phyloP scores from a whole-genome alignment of 2,329 filamentous ascomycete genomes.

The Alternaria rosae region DNA sequence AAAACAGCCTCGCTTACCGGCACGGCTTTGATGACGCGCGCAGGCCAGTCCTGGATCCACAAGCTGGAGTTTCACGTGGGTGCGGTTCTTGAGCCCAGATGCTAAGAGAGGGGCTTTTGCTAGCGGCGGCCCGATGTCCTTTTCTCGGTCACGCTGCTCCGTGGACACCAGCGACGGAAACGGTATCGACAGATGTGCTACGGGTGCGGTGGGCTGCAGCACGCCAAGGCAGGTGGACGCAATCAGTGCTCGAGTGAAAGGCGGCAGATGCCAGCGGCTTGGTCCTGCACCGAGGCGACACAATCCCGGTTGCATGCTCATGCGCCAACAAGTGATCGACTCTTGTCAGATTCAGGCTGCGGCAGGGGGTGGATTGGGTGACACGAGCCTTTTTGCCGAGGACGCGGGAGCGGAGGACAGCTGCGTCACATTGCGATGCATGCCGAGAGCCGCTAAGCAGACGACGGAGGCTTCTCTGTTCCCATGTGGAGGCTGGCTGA shows the following conservation, averaged over 20 bases:
- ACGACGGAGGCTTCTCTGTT: slow-evolving; percentile 40
- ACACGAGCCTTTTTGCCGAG: slow-evolving; percentile 42
- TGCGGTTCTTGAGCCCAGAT: slow-evolving; percentile 33
- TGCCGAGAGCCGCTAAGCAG: slow-evolving; percentile 38
- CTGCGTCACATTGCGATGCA: slow-evolving; percentile 41
- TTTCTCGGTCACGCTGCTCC: slow-evolving; percentile 31
- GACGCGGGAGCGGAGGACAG: slow-evolving; percentile 45
- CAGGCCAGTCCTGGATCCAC: slow-evolving; percentile 41
- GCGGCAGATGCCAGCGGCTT: slow-evolving; percentile 38
- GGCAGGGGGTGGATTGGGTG: slow-evolving; percentile 38
- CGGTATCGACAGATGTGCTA: slow-evolving; percentile 30
- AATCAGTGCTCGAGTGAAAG: slow-evolving; percentile 21
- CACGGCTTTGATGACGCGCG: slow-evolving; percentile 43
- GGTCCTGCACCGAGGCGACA: slow-evolving; percentile 37
- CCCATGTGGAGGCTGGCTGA: slow-evolving; percentile 38
- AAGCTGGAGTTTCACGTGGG: slow-evolving; percentile 45
- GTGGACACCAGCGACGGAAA: slow-evolving; percentile 27
- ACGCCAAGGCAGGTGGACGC: slow-evolving; percentile 16
- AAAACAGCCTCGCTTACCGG: slow-evolving; percentile 34
- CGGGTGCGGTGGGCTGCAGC: slow-evolving; percentile 24
- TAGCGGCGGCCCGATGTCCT: slow-evolving; percentile 36
- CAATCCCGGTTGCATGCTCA: slow-evolving; percentile 37
- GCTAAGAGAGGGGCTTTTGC: slow-evolving; percentile 33
- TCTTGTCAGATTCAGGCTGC: slow-evolving; percentile 38
- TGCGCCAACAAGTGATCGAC: slow-evolving; percentile 42